Evolutionary conservation across 164 flowering plant species (phyloP), one percentile per base, ranked within the genome.

Genomic region (Magnolia kwangsiensis): DNA sequence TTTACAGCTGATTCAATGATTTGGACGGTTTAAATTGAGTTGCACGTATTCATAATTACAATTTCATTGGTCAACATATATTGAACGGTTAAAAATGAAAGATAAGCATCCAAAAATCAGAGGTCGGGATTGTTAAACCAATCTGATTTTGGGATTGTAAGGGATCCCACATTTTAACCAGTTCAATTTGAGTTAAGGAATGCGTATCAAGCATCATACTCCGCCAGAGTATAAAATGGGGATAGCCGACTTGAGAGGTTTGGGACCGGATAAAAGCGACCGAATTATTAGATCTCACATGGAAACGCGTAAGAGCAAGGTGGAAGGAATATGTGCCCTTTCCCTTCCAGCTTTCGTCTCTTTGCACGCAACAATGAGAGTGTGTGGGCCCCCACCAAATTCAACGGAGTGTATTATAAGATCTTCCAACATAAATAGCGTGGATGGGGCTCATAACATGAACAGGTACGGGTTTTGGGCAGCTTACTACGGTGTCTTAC

Each of bases 321-420:
- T 67, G 70, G 70, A 67, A 11, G 67, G 70, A 67, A 67, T 67
- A 27, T 67, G 70, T 69, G 67, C 24, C 18, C 67, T 69, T 51
- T 51, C 24, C 4, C 58, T 19, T 51, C 45, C 4, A 18, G 5
- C 72, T 69, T n/a, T 59, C 23, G 66, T 61, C 75, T 72, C 10
- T 59, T 63, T 59, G 50, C 20, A 72, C 66, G 75, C 66, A 21
- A 71, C 75, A 23, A 50, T 72, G 61, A 72, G 8, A 72, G 74
- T 4, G 29, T 0, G 29, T 27, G 45, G 29, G n/a, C 64, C 61
- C 18, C 61, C 73, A 31, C 27, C 19, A 19, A 65, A 31, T 1
- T 13, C 50, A 68, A 68, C n/a, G 16, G 50, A 5, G 20, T 1
- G 45, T 29, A 68, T 24, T 27, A 29, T 14, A 29, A 27, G 8